A percentile compares a stretch with the other conserved stretches of the same genome.
Conservation (phyloP, 1,284 basidiomycete genomes). For the Ceratobasidium sp. region DNA sequence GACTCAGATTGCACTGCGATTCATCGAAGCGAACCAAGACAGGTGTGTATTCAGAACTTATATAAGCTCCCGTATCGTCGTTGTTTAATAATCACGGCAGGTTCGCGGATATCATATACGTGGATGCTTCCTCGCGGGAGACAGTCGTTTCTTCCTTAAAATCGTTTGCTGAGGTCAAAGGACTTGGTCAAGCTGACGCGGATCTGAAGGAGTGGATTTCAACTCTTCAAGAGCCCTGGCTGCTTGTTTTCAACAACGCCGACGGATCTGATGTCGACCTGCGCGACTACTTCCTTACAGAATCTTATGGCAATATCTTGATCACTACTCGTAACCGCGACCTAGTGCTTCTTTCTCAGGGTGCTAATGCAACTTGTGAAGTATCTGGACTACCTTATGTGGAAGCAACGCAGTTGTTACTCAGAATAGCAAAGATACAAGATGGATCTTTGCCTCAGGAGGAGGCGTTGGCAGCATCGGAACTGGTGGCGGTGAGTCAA, state of each 20-base stretch:
- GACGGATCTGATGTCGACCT: slow-evolving; percentile 21
- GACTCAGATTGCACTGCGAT: slow-evolving; percentile 4
- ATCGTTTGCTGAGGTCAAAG: background rate
- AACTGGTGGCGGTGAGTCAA: background rate
- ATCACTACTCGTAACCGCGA: slow-evolving; percentile 41
- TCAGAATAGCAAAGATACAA: background rate
- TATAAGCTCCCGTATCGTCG: no score
- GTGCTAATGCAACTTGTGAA: background rate
- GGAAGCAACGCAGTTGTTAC: background rate
- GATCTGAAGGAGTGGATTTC: background rate
- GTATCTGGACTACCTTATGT: background rate
- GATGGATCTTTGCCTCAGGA: background rate
- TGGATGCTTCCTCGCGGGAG: slow-evolving; percentile 25
- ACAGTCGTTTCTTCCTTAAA: slow-evolving; percentile 8
- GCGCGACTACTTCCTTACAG: slow-evolving; percentile 6
- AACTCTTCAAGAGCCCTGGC: slow-evolving; percentile 8
- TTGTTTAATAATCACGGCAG: background rate
- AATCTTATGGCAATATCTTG: slow-evolving; percentile 36
- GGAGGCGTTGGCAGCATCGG: background rate
- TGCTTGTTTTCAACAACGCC: slow-evolving; percentile 38
- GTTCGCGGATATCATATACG: slow-evolving; percentile 28
- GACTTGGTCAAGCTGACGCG: background rate
- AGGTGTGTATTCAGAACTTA: background rate
- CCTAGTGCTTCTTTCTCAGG: background rate
- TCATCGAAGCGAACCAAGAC: background rate